Percentiles rank a stretch among this genome's conserved stretches.
phyloP scores from a whole-genome alignment of 2,329 filamentous ascomycete species.

The Ceratocystis harringtonii region DNA sequence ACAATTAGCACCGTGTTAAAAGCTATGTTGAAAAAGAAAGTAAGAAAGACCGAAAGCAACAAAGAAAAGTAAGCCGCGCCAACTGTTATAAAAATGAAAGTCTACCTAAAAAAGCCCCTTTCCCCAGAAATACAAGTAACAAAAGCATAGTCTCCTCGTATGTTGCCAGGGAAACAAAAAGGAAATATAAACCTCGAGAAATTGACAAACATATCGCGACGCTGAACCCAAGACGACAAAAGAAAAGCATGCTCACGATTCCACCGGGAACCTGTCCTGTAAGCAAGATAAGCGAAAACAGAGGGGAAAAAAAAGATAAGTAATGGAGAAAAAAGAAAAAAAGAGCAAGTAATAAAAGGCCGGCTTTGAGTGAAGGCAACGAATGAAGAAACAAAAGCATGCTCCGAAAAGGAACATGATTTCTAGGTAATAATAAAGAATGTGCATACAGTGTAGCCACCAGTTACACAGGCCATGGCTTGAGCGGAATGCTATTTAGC shows the following conservation, averaged over 20 bases:
- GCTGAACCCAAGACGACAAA: not conserved
- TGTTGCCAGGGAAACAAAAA: not conserved
- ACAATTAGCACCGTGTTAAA: not conserved
- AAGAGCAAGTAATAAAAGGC: not conserved
- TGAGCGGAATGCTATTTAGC: slow-evolving; percentile 33
- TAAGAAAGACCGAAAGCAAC: not conserved
- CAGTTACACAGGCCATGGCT: not conserved
- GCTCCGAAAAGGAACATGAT: not conserved
- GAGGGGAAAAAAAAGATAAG: not conserved
- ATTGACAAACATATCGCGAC: not conserved
- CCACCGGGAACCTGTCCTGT: not conserved
- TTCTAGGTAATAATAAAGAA: not conserved
- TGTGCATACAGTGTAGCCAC: not conserved
- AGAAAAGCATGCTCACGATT: not conserved
- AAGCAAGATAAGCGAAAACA: slow-evolving; percentile 2
- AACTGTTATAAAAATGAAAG: not conserved
- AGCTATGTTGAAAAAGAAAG: not conserved
- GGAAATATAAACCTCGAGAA: not conserved
- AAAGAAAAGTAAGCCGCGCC: not conserved
- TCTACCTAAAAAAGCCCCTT: not conserved
- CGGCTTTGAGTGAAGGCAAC: not conserved
- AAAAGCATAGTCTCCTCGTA: not conserved
- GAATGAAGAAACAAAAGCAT: slow-evolving; percentile 2
- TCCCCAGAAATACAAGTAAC: not conserved
- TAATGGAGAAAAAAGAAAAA: not conserved